Evolutionary conservation across 2,329 filamentous ascomycete species (phyloP).

Genomic region (Sporothrix brasiliensis): DNA sequence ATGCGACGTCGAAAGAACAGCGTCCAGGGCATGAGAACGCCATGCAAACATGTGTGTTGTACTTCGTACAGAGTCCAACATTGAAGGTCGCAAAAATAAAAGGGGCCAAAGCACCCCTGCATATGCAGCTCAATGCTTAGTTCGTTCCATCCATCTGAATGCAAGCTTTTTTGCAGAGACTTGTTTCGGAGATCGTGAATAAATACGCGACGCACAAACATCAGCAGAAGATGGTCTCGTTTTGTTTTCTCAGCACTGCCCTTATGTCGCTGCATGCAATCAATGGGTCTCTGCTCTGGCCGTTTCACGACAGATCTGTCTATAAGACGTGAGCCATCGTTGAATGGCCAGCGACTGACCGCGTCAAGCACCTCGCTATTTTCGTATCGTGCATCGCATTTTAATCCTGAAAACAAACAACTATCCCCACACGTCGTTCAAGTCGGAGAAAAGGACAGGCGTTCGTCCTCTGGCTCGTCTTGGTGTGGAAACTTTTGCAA

Average conservation of each 20-base stretch:
- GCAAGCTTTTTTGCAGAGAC: background rate
- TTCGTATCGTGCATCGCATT: background rate
- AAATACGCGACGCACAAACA: background rate
- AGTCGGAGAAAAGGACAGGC: too few species aligned
- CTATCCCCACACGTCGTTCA: too few species aligned
- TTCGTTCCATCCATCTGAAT: background rate
- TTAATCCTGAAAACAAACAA: too few species aligned
- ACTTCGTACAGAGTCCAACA: background rate
- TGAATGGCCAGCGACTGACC: background rate
- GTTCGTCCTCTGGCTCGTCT: too few species aligned
- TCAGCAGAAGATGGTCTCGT: background rate
- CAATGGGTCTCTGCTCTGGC: too few species aligned
- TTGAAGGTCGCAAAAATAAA: background rate
- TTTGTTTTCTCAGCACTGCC: background rate
- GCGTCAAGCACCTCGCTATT: background rate
- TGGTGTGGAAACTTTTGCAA: too few species aligned
- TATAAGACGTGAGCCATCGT: background rate
- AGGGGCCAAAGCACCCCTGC: conserved; percentile 20
- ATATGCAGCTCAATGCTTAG: background rate
- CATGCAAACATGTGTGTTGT: background rate
- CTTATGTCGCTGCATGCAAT: background rate
- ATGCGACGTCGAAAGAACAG: background rate
- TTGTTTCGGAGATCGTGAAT: background rate
- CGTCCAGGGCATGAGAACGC: background rate
- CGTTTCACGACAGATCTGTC: background rate